Evolutionary conservation across 306 rosid species (phyloP).

Genomic region (Begonia peltatifolia): DNA sequence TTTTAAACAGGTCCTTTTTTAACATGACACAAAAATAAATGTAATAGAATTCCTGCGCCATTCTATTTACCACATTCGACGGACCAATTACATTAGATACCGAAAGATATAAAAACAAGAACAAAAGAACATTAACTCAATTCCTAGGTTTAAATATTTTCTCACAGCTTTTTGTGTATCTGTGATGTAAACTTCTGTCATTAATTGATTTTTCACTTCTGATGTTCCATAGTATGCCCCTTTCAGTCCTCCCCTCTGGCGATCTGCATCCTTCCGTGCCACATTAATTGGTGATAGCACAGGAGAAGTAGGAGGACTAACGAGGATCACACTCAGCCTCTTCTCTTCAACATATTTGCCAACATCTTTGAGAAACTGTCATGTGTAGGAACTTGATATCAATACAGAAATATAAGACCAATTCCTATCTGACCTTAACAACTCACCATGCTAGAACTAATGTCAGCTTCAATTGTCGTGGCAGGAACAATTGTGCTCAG

Average conservation of each 20-base stretch:
- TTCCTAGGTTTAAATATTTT: slow-evolving; percentile 4
- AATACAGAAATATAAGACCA: slow-evolving; percentile 7
- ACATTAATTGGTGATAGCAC: slow-evolving; percentile 37
- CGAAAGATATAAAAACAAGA: no score
- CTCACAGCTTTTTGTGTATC: slow-evolving; percentile 32
- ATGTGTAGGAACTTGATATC: slow-evolving; percentile 11
- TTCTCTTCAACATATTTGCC: slow-evolving; percentile 45
- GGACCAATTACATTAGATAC: no score
- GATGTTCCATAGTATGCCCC: neutral
- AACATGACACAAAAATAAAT: neutral
- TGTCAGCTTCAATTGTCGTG: slow-evolving; percentile 38
- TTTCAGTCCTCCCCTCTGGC: slow-evolving; percentile 13
- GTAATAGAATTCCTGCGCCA: neutral
- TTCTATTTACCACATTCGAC: no score
- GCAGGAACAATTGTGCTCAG: slow-evolving; percentile 53
- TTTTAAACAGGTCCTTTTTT: neutral
- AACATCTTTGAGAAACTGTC: slow-evolving; percentile 51
- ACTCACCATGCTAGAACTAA: slow-evolving; percentile 55
- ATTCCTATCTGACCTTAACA: slow-evolving; percentile 4
- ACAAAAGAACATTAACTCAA: neutral
- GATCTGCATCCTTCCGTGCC: slow-evolving; percentile 25
- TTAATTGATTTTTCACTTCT: neutral
- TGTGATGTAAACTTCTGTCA: slow-evolving; percentile 12
- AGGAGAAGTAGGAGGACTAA: slow-evolving; percentile 43
- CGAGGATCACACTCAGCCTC: slow-evolving; percentile 48